Percentiles rank a stretch among this genome's conserved stretches.
Conservation (phyloP, 495 filamentous ascomycete genomes). For the Rostrohypoxylon terebratum region DNA sequence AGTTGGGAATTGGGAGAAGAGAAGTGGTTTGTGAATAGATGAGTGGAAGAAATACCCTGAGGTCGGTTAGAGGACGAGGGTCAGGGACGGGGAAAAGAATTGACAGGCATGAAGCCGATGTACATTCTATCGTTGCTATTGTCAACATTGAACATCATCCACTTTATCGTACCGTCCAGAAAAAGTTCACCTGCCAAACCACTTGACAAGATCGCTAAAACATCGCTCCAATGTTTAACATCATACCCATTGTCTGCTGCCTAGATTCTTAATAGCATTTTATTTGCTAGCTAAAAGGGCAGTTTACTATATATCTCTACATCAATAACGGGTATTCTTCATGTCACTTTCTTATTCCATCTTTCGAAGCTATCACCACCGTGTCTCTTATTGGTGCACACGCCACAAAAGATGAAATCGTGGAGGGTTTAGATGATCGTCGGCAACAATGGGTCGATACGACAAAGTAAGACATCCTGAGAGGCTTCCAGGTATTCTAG, state of each 20-base stretch:
- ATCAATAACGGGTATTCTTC: neutral
- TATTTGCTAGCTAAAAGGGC: neutral
- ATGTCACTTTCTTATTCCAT: neutral
- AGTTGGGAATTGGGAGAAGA: neutral
- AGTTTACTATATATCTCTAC: neutral
- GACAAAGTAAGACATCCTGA: neutral
- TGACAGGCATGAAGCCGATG: neutral
- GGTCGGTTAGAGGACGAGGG: neutral
- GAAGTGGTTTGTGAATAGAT: neutral
- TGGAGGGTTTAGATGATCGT: neutral
- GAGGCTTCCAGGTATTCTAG: constrained; percentile 15
- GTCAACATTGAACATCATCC: neutral
- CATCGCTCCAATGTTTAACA: neutral
- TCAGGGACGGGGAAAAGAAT: neutral
- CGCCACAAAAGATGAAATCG: neutral
- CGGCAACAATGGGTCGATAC: neutral
- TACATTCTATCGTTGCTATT: no score
- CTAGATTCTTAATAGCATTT: neutral
- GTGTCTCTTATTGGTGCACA: neutral
- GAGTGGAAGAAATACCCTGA: neutral
- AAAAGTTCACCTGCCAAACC: neutral
- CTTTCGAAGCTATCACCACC: neutral
- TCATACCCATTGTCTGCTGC: constrained; percentile 2
- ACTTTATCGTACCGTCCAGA: neutral
- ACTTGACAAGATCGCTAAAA: neutral